phyloP scores from a whole-genome alignment of 1,139 yeast species.

The Wickerhamiella pararugosa region DNA sequence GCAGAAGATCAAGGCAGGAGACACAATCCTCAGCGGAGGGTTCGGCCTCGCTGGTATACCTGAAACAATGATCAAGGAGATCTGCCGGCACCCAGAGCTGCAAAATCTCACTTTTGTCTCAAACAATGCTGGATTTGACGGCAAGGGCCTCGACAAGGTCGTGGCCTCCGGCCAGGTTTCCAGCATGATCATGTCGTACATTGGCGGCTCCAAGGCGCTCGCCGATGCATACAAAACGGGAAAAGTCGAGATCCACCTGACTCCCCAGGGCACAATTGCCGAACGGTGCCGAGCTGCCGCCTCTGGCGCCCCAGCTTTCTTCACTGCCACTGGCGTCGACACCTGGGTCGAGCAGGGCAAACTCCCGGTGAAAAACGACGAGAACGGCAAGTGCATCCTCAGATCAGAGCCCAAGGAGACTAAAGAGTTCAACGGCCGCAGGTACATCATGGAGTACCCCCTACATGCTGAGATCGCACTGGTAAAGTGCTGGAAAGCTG shows the following conservation, averaged over 20 bases:
- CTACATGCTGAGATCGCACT: conserved; percentile 35
- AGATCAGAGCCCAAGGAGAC: conserved; percentile 30
- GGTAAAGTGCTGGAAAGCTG: conserved; percentile 35
- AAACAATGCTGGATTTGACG: conserved; percentile 38
- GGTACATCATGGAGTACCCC: conserved; percentile 32
- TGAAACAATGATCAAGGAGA: conserved; percentile 31
- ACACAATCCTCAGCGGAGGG: conserved; percentile 33
- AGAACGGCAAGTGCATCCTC: conserved; percentile 26
- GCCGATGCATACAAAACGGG: conserved; percentile 32
- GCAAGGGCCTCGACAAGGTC: conserved; percentile 31
- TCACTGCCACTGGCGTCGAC: conserved; percentile 36
- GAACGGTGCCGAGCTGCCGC: conserved; percentile 38
- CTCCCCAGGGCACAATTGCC: conserved; percentile 39
- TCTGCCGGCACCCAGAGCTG: conserved; percentile 24
- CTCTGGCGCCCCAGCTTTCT: conserved; percentile 38
- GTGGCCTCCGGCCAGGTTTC: conserved; percentile 32
- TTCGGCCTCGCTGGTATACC: conserved; percentile 38
- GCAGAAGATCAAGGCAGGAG: conserved; percentile 21
- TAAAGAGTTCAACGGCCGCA: conserved; percentile 31
- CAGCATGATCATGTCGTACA: conserved; percentile 34
- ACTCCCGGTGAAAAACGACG: conserved; percentile 30
- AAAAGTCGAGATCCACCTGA: conserved; percentile 32
- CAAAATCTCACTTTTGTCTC: conserved; percentile 33
- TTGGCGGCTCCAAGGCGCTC: conserved; percentile 34
- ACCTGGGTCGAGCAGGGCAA: conserved; percentile 39